Evolutionary conservation across 2,329 filamentous ascomycete genomes (phyloP), one percentile per base, ranked within the genome.

Genomic region (Aspergillus neotritici): DNA sequence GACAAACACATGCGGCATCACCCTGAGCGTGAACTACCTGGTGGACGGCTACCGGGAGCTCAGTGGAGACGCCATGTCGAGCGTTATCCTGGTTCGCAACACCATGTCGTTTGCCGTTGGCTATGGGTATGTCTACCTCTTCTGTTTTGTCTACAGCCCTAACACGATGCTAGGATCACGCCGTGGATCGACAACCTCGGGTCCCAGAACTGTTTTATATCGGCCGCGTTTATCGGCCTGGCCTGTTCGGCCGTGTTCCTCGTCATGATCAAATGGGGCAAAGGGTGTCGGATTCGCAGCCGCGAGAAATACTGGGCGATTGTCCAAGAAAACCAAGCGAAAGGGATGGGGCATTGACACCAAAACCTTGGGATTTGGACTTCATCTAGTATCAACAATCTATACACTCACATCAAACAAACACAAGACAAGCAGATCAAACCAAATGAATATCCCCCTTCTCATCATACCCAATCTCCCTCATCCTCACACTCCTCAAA

Each of bases 391-490:
- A n/a, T n/a, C n/a, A n/a, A 17, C 5, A 8, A 25, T 25, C 21
- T 25, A 25, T 25, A 32, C 43, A 29, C n/a, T 35, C 6, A 28
- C 15, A 31, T 16, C 15, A 41, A 21, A 13, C n/a, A 46, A 21
- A 37, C 5, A 12, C 37, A n/a, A 14, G 14, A 30, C 33, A 33
- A 40, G 12, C 13, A 31, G 14, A 34, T 41, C 31, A 45, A 7
- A 56, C 60, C 37, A 70, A 44, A 44, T 62, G 59, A 47, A 87
- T 85, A 56, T 73, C 78, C 0, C 83, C 85, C 31, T 81, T 72
- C 7, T 69, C 70, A 60, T 86, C 79, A 62, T 88, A 87, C 32
- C 82, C 80, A 47, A 89, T 80, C 73, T 89, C 85, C 67, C 78
- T 77, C 46, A 84, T 79, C 74, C 88, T 87, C 31, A 88, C 84